phyloP scores from a whole-genome alignment of 768 basidiomycete species.

The Naganishia onofrii region DNA sequence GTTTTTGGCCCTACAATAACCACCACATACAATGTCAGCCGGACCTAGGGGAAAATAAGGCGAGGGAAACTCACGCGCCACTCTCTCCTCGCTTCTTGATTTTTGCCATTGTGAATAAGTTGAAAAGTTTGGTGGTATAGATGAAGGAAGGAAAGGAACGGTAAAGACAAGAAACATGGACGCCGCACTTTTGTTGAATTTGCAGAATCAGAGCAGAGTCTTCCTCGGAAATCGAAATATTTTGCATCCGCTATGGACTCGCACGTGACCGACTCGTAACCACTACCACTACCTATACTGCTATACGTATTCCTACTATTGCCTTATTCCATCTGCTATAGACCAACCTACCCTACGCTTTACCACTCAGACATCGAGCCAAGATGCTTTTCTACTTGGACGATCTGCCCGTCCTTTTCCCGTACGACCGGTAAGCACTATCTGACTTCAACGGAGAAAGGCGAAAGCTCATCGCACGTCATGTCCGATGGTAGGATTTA shows the following conservation, averaged over 20 bases:
- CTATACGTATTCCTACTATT: no score
- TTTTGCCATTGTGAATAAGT: constrained; percentile 49
- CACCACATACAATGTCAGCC: constrained; percentile 3
- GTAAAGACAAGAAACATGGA: not conserved
- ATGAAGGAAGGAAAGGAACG: not conserved
- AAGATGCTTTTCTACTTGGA: constrained; percentile 79
- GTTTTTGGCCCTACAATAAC: constrained; percentile 50
- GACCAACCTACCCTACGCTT: not conserved
- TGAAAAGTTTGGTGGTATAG: not conserved
- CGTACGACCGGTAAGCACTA: constrained; percentile 48
- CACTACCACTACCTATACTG: no score
- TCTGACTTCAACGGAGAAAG: not conserved
- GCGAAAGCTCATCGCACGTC: not conserved
- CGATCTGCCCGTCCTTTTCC: constrained; percentile 63
- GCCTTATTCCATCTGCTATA: not conserved
- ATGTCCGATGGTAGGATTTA: constrained; percentile 22
- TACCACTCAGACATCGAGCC: not conserved
- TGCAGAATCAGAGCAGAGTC: not conserved
- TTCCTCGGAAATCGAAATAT: not conserved
- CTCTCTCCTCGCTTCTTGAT: constrained; percentile 54
- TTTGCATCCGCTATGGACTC: not conserved
- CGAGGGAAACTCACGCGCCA: constrained; percentile 49
- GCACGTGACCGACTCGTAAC: constrained; percentile 17
- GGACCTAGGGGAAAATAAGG: not conserved
- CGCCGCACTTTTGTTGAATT: not conserved